Evolutionary conservation across 306 rosid genomes (phyloP).

Genomic region (Cucurbita argyrosperma): DNA sequence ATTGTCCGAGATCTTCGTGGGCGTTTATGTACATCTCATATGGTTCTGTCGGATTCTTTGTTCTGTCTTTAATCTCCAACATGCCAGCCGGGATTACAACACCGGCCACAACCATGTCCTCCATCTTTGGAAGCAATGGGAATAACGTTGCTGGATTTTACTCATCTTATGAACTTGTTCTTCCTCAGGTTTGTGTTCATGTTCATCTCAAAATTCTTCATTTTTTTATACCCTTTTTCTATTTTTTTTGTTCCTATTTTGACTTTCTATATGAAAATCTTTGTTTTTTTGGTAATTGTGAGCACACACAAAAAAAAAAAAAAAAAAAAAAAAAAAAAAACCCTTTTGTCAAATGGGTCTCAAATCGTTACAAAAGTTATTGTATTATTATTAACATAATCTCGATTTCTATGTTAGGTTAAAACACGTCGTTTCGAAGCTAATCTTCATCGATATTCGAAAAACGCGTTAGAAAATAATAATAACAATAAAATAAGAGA

Average conservation of each 20-base stretch:
- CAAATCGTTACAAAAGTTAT: background rate
- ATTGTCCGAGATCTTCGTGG: slow-evolving; percentile 48
- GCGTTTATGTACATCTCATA: slow-evolving; percentile 3
- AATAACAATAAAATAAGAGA: background rate
- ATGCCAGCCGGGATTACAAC: slow-evolving; percentile 13
- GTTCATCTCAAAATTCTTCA: background rate
- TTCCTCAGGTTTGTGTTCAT: slow-evolving; percentile 45
- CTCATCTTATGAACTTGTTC: slow-evolving; percentile 45
- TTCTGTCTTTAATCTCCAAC: background rate
- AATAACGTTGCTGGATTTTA: slow-evolving; percentile 38
- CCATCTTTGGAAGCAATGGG: slow-evolving; percentile 26
- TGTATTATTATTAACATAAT: background rate
- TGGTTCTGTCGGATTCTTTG: slow-evolving; percentile 10
- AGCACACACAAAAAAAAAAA: background rate
- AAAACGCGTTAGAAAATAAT: slow-evolving; percentile 10
- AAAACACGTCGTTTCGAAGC: background rate
- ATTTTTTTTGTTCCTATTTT: background rate
- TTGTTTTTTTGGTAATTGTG: background rate
- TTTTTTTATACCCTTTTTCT: background rate
- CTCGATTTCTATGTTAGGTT: background rate
- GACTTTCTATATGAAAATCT: background rate
- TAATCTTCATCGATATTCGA: slow-evolving; percentile 40
- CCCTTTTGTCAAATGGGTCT: background rate
- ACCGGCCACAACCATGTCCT: slow-evolving; percentile 2
- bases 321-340: background rate